phyloP scores from a whole-genome alignment of 257 asterid genomes.

The Sherardia arvensis region DNA sequence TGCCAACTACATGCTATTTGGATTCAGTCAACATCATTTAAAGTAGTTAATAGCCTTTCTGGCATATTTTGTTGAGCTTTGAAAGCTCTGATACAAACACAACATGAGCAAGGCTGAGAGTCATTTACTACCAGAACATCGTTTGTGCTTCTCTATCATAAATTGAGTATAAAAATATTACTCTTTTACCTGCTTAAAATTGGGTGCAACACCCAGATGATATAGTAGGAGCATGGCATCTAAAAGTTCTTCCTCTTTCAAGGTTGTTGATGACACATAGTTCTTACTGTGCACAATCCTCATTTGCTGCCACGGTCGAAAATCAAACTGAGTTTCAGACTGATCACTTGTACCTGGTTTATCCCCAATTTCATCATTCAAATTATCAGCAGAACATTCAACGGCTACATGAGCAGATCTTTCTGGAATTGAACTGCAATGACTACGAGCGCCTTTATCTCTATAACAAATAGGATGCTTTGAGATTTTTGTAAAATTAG shows the following conservation, averaged over 20 bases:
- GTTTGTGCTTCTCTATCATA: background rate
- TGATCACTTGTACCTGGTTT: constrained; percentile 91
- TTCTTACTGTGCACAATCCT: constrained; percentile 51
- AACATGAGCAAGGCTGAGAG: background rate
- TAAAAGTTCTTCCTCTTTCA: constrained; percentile 92
- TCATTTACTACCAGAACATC: background rate
- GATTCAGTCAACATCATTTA: background rate
- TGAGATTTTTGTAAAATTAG: constrained; percentile 40
- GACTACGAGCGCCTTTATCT: constrained; percentile 56
- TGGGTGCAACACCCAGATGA: constrained; percentile 94
- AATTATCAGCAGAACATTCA: constrained; percentile 66
- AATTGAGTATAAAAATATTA: background rate
- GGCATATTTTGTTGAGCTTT: background rate
- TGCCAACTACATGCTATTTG: background rate
- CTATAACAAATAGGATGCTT: constrained; percentile 43
- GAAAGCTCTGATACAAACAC: background rate
- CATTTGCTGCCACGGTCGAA: constrained; percentile 64
- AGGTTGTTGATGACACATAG: constrained; percentile 53
- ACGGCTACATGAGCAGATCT: constrained; percentile 74
- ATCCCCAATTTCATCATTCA: constrained; percentile 74
- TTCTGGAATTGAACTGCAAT: constrained; percentile 69
- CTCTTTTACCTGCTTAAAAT: constrained; percentile 77
- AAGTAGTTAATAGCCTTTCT: background rate
- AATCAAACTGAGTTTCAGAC: constrained; percentile 64
- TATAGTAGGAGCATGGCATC: constrained; percentile 88